A percentile compares a stretch with the other conserved stretches of the same genome.
phyloP scores from a whole-genome alignment of 139 green algal species.

The Pycnococcus provasolii region DNA sequence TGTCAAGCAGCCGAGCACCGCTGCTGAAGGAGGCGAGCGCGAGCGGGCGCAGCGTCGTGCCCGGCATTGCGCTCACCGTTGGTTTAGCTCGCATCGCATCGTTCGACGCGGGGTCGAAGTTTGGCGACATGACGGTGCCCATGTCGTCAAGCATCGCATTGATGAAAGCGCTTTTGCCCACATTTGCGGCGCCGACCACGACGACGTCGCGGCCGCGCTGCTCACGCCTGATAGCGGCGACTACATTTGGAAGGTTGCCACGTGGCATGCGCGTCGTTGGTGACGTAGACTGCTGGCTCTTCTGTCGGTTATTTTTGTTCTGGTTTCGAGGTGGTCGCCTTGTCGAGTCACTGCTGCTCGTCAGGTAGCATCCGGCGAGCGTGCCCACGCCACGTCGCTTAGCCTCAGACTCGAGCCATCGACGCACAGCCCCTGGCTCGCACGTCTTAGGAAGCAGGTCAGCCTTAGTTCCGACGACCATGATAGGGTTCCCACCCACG shows the following conservation, averaged over 20 bases:
- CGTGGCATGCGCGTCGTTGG: conserved; percentile 34
- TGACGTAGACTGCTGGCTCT: too few relatives aligned
- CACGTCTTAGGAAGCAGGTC: conserved; percentile 73
- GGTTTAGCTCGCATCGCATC: conserved; percentile 44
- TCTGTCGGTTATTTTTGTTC: too few relatives aligned
- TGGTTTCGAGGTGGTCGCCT: too few relatives aligned
- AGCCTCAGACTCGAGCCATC: conserved; percentile 52
- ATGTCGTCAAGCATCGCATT: conserved; percentile 63
- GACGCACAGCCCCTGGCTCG: conserved; percentile 35
- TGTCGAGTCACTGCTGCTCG: too few relatives aligned
- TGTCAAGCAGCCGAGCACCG: conserved; percentile 53
- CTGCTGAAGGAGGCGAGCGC: conserved; percentile 1
- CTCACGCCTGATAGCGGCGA: conserved; percentile 25
- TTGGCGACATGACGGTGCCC: conserved; percentile 14
- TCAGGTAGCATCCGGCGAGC: too few relatives aligned
- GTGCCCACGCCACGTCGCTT: conserved; percentile 7
- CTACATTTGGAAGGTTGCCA: conserved; percentile 1
- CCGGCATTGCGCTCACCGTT: conserved; percentile 80
- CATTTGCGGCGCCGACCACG: conserved; percentile 88
- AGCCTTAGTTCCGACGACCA: conserved; percentile 84
- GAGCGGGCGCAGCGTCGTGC: conserved; percentile 73
- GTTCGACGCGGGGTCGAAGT: conserved; percentile 1
- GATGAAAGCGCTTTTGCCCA: conserved; percentile 92
- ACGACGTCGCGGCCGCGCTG: conserved; percentile 79
- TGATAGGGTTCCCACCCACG: conserved; percentile 80